phyloP scores from a whole-genome alignment of 768 basidiomycete species.

The Psilocybe cyanescens region DNA sequence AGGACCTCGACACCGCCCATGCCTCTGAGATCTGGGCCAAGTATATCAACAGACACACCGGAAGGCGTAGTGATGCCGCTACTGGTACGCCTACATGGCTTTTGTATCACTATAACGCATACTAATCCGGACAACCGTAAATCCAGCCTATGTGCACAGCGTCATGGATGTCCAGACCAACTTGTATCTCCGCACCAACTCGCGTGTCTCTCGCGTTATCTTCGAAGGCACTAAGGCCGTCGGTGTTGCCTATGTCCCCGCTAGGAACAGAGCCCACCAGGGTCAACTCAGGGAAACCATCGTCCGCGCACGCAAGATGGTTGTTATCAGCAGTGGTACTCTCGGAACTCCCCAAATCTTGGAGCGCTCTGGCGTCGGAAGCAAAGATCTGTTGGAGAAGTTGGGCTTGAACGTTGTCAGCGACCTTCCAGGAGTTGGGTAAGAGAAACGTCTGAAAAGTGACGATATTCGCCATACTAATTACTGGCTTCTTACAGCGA shows the following conservation, averaged over 20 bases:
- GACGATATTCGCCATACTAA: background rate
- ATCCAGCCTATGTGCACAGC: constrained; percentile 65
- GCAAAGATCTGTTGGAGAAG: constrained; percentile 54
- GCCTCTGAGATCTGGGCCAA: constrained; percentile 78
- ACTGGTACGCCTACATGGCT: constrained; percentile 45
- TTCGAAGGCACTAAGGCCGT: constrained; percentile 76
- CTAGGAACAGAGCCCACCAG: constrained; percentile 58
- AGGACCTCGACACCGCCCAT: constrained; percentile 65
- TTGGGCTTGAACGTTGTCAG: constrained; percentile 65
- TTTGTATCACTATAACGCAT: background rate
- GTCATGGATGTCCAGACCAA: constrained; percentile 73
- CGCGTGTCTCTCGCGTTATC: constrained; percentile 70
- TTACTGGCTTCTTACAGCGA: constrained; percentile 40
- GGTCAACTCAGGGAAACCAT: constrained; percentile 62
- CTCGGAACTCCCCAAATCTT: constrained; percentile 76
- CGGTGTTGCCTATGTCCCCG: constrained; percentile 70
- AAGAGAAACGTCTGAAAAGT: constrained; percentile 20
- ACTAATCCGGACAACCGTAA: background rate
- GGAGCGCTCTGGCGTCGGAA: constrained; percentile 74
- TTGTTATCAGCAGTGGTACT: constrained; percentile 68
- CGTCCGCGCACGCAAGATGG: constrained; percentile 67
- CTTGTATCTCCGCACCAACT: constrained; percentile 66
- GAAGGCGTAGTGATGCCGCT: constrained; percentile 72
- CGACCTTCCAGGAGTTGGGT: constrained; percentile 75
- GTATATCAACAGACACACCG: constrained; percentile 76